Percentiles rank a stretch among this genome's conserved stretches.
Evolutionary conservation across 176 grass and related monocot species (phyloP).

Genomic region (Guadua angustifolia): DNA sequence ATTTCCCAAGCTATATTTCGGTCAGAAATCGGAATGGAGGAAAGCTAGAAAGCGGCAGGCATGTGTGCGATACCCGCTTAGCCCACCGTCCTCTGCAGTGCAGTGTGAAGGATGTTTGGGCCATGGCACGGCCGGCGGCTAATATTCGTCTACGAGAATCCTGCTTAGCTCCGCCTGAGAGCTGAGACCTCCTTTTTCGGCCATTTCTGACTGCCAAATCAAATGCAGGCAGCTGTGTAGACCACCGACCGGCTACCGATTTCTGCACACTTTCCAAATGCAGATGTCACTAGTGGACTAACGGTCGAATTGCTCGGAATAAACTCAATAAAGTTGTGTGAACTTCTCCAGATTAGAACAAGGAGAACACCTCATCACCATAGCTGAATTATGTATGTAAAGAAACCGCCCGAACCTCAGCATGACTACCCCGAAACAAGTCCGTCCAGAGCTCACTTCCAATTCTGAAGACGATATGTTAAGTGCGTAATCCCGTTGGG

Average conservation of each 20-base stretch:
- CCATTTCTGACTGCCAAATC: background rate
- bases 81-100: background rate
- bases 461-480: background rate
- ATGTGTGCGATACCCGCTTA: background rate
- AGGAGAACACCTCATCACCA: background rate
- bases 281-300: background rate
- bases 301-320: background rate
- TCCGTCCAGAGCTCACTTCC: background rate
- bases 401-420: background rate
- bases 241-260: conserved; percentile 16
- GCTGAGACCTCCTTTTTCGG: background rate
- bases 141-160: background rate
- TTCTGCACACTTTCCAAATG: background rate
- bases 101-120: background rate
- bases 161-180: background rate
- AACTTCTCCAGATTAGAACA: background rate
- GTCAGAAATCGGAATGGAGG: background rate
- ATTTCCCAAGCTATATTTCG: conserved; percentile 1
- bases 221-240: conserved; percentile 8
- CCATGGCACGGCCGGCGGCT: background rate
- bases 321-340: background rate
- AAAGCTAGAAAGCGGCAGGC: background rate
- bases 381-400: background rate
- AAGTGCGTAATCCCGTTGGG: background rate
- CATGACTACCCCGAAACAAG: background rate